Evolutionary conservation across 495 filamentous ascomycete species (phyloP).

Genomic region (Trichoderma reesei): DNA sequence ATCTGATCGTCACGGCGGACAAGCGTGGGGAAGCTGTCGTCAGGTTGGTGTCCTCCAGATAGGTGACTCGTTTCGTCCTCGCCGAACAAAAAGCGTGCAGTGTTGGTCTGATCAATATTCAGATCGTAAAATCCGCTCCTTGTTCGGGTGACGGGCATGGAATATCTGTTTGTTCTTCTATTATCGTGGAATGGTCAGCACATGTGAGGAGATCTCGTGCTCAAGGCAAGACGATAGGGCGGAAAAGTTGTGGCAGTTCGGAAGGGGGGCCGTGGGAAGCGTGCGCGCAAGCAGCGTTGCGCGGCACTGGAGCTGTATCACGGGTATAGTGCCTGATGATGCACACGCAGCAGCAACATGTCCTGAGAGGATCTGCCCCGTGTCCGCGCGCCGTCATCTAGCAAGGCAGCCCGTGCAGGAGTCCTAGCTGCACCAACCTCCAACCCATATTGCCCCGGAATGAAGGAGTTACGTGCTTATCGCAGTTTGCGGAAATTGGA

Average conservation of each 20-base stretch:
- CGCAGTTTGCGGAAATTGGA: not conserved
- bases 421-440: not conserved
- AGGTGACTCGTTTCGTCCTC: slow-evolving; percentile 58
- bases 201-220: not conserved
- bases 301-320: not conserved
- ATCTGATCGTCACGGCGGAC: slow-evolving; percentile 55
- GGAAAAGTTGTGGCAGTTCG: not conserved
- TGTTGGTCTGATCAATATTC: slow-evolving; percentile 63
- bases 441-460: not conserved
- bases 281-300: not conserved
- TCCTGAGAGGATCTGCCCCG: not conserved
- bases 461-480: not conserved
- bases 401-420: not conserved
- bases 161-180: slow-evolving; percentile 53
- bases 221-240: no score
- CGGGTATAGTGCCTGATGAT: not conserved
- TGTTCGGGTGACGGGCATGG: slow-evolving; percentile 71
- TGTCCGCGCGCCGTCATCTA: not conserved
- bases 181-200: not conserved
- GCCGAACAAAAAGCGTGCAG: slow-evolving; percentile 72
- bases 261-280: not conserved
- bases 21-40: slow-evolving; percentile 78
- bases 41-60: slow-evolving; percentile 62
- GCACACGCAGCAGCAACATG: not conserved
- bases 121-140: slow-evolving; percentile 48